These are phyloP conservation scores for Malus domestica DNA, from an alignment of 306 rosid genomes.

Conservation along the genomic window ASM211411v1 NC_041793.1:47891501-47892000, in stretches of 20 bases:
- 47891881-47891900: constrained; percentile 88
- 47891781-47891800: constrained; percentile 57
- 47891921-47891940: constrained; percentile 79
- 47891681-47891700: constrained; percentile 32
- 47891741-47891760: constrained; percentile 19
- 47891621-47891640: constrained; percentile 87
- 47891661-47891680: constrained; percentile 60
- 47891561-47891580: neutral
- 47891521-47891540: neutral
- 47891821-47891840: constrained; percentile 49
- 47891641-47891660: constrained; percentile 88
- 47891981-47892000: constrained; percentile 65
- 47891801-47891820: constrained; percentile 40
- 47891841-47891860: constrained; percentile 82
- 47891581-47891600: neutral
- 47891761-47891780: constrained; percentile 24
- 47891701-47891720: constrained; percentile 29
- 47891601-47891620: constrained; percentile 65
- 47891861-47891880: constrained; percentile 99
- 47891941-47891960: constrained; percentile 62
- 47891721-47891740: constrained; percentile 36
- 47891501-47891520: neutral
- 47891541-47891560: neutral
- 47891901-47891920: constrained; percentile 71
- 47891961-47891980: constrained; percentile 81